Evolutionary conservation across 345 rosid genomes (phyloP).

Genomic region (Nephelium lappaceum): DNA sequence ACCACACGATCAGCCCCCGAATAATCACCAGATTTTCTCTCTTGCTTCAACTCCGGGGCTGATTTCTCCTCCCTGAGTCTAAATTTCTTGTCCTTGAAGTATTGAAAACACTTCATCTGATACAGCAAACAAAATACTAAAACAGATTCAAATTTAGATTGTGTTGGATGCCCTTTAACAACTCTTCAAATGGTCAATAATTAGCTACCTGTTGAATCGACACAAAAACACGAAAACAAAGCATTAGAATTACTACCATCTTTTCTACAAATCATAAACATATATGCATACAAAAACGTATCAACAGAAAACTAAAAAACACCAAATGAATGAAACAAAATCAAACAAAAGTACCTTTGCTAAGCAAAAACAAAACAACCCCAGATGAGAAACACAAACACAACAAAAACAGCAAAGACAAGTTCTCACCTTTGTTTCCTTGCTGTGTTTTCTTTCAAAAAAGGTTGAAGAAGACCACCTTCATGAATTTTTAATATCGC

Average conservation of each 20-base stretch:
- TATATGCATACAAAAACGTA: not conserved
- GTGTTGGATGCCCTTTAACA: too few species aligned
- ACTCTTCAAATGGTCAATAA: too few species aligned
- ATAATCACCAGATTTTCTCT: constrained; percentile 19
- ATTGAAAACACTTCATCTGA: constrained; percentile 58
- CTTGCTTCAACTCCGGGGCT: constrained; percentile 50
- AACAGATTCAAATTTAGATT: not conserved
- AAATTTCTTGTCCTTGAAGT: constrained; percentile 49
- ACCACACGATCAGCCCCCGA: constrained; percentile 28
- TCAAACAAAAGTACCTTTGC: not conserved
- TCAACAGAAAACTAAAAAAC: not conserved
- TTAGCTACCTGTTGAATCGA: not conserved
- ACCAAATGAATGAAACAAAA: not conserved
- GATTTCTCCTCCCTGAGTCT: constrained; percentile 43
- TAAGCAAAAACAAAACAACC: not conserved
- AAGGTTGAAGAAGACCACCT: not conserved
- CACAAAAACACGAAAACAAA: not conserved
- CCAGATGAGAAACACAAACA: not conserved
- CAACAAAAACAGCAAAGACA: not conserved
- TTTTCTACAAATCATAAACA: not conserved
- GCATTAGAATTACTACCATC: not conserved
- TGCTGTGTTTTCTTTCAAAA: not conserved
- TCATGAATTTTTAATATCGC: not conserved
- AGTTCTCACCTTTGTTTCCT: not conserved
- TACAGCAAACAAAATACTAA: not conserved